A percentile compares a stretch with the other conserved stretches of the same genome.
phyloP scores from a whole-genome alignment of 78 protist genomes.

The slime mould (Dictyostelium discoideum) region dicty_2.7 NC_007089.4:1386001-1386500 shows the following conservation, averaged over 20 bases:
- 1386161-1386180: background rate
- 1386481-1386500: too few species aligned
- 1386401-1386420: background rate
- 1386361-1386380: constrained; percentile 36
- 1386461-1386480: too few species aligned
- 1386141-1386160: background rate
- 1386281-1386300: background rate
- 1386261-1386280: background rate
- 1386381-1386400: background rate
- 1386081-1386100: constrained; percentile 6
- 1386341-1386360: constrained; percentile 19
- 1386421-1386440: constrained; percentile 26
- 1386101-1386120: background rate
- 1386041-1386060: background rate
- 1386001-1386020: background rate
- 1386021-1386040: background rate
- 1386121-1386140: background rate
- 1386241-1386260: background rate
- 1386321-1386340: background rate
- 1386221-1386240: background rate
- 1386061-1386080: background rate
- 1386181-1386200: constrained; percentile 5
- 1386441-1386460: background rate
- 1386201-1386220: background rate
- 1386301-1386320: background rate